Evolutionary conservation across 768 basidiomycete genomes (phyloP), one percentile per base, ranked within the genome.

Genomic region (Leucocoprinus leucothites): DNA sequence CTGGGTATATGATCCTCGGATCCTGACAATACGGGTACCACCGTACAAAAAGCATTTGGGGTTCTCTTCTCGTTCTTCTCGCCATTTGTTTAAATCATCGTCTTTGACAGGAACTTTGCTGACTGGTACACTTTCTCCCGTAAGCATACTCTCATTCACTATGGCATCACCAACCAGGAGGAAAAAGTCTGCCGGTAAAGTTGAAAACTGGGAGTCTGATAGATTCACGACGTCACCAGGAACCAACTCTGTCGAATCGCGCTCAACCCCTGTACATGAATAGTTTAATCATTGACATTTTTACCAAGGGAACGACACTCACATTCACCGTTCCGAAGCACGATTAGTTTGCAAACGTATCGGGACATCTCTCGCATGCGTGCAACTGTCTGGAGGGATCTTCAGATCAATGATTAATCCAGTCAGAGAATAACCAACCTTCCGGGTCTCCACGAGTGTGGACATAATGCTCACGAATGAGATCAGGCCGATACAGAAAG

Each of bases 121-220:
- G 49, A 99, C 93, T 1, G 97, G 97, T 0, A 99, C 92, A 60
- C 94, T 97, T 71, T 99, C 97, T 11, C 97, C 97, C 0, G 97
- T 98, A 21, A 99, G 82, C 97, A 99, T 98, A 59, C 94, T 96
- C 72, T 99, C 97, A 67, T 98, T 98, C 48, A 98, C 89, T 56
- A 99, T 96, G 1, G 94, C 94, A 68, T 99, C 97, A 1, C 97
- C 97, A 1, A 93, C 91, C 25, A 99, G 83, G 7, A 99, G 79
- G 60, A 98, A 82, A 59, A 96, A 78, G 67, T 99, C 97, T 13
- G 92, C 90, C 2, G 97, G 97, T 60, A 99, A 78, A 28, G 86
- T 69, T 8, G 81, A 72, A 7, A 95, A 77, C 22, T 82, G 80
- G 1, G 90, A 81, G 28, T 85, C 82, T 9, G 91, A 86, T n/a